These are phyloP conservation scores for Tulasnella sp. DNA, from an alignment of 768 basidiomycete genomes.

Conservation along the genomic window DNA sequence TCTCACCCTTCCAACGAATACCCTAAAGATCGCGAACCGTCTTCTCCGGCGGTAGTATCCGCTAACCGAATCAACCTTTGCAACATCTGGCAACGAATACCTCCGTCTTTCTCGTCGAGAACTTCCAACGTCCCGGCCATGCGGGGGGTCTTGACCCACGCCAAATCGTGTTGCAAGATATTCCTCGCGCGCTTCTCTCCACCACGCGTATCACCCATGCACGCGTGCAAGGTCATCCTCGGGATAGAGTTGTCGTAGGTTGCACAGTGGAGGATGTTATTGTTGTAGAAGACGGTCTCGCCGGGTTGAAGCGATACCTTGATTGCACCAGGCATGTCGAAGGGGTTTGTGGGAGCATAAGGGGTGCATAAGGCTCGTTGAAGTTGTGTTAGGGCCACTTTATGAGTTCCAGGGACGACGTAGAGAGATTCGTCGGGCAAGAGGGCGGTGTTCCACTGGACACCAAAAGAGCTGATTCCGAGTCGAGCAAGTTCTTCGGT, in stretches of 20 bases:
- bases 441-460: constrained; percentile 79
- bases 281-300: constrained; percentile 76
- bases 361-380: constrained; percentile 58
- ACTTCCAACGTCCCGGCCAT: constrained; percentile 42
- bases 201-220: constrained; percentile 59
- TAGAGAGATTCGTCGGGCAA: constrained; percentile 66
- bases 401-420: constrained; percentile 68
- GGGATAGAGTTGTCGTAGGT: constrained; percentile 50
- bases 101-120: constrained; percentile 43
- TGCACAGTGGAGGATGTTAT: constrained; percentile 73
- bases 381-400: constrained; percentile 49
- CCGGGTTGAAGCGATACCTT: constrained; percentile 58
- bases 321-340: constrained; percentile 67
- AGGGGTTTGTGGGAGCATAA: constrained; percentile 52
- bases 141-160: constrained; percentile 56
- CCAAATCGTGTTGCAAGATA: constrained; percentile 67
- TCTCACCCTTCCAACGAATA: constrained; percentile 50
- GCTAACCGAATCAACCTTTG: constrained; percentile 57
- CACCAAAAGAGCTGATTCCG: constrained; percentile 60
- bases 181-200: constrained; percentile 64
- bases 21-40: constrained; percentile 41
- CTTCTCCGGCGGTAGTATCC: constrained; percentile 35
- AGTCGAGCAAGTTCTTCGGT: constrained; percentile 62
- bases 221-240: constrained; percentile 68
- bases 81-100: constrained; percentile 53